Base-by-base conservation (phyloP, 2,329 filamentous ascomycete genomes). In the Fusarium tjaetaba region DNA sequence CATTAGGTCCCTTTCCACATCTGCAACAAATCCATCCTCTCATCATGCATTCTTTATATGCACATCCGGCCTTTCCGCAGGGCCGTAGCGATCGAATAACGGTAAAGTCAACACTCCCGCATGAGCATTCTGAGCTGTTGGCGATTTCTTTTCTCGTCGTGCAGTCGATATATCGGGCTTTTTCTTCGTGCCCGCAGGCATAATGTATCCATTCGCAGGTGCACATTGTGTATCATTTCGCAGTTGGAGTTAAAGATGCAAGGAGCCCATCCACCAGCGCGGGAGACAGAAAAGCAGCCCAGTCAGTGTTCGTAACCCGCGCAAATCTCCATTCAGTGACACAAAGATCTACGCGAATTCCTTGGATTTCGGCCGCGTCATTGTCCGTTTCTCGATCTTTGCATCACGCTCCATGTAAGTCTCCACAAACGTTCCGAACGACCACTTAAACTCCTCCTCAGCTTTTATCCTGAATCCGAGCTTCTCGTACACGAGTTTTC, bases 401-500 rank as follows among this genome's bases (percentile, higher is more conserved):
- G 71, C 67, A 39, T 77, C 75, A 73, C 77, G 78, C 36, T 81
- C 65, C 82, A 82, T 85, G 63, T 78, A 86, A 34, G 70, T 81
- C 61, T 83, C 79, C 48, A 78, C 62, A 22, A 81, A 81, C 6
- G 45, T 66, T 2, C 76, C 78, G 13, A 80, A 78, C n/a, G 84
- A 79, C 48, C 78, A 74, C 57, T 65, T 61, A 51, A 87, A 77
- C 34, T 53, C 53, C 20, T 84, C 57, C 48, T 81, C 78, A 5
- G 83, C 84, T 22, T 85, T 67, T 13, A 80, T 77, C 60, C 76
- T 74, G 71, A 87, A 90, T 7, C 87, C 88, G 73, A 85, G 81
- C 70, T 82, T 85, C 65, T 82, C 77, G 79, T 90, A 90, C 24
- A 88, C 60, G 2, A 80, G 81, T 65, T 80, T 83, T 5, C 86